phyloP scores from a whole-genome alignment of 306 rosid species.

The apple (Malus domestica) region ASM211411v1 NC_041798.1:40799501-40800000 shows the following conservation, averaged over 20 bases:
- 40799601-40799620: not conserved
- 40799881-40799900: constrained; percentile 20
- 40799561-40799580: not conserved
- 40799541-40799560: not conserved
- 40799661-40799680: not conserved
- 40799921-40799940: not conserved
- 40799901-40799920: not conserved
- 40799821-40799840: not conserved
- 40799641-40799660: not conserved
- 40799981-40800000: not conserved
- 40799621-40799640: not conserved
- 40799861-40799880: not conserved
- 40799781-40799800: too few species aligned
- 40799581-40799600: not conserved
- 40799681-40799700: not conserved
- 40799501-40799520: not conserved
- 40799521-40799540: not conserved
- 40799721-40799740: not conserved
- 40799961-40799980: constrained; percentile 8
- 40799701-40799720: not conserved
- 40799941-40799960: not conserved
- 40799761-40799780: not conserved
- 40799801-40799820: not conserved
- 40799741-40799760: not conserved
- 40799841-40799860: not conserved